Percentiles rank a stretch among this genome's conserved stretches.
Conservation (phyloP, 768 basidiomycete genomes). For the Hortiboletus flavorubellus region DNA sequence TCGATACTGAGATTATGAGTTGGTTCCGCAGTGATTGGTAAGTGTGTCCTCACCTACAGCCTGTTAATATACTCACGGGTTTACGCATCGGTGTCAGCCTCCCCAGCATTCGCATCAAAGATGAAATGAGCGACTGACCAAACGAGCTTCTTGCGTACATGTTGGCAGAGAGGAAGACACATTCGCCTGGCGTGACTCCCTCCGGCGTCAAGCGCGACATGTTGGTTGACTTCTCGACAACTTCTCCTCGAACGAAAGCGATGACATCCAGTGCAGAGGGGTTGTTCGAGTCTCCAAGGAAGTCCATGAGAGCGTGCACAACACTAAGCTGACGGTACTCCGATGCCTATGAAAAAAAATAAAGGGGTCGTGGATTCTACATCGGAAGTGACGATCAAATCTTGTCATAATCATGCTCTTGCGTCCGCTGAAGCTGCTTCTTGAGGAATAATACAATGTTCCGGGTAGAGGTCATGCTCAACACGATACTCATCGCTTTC, state of each 20-base stretch:
- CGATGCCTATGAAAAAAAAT: conserved; percentile 52
- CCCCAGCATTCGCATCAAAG: not conserved
- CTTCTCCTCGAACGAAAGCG: conserved; percentile 82
- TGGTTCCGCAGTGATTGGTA: conserved; percentile 36
- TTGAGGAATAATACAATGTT: conserved; percentile 96
- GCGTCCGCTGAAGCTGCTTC: conserved; percentile 93
- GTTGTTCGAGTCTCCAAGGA: conserved; percentile 93
- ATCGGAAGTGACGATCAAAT: conserved; percentile 33
- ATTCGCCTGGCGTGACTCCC: conserved; percentile 85
- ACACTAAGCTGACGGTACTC: conserved; percentile 96
- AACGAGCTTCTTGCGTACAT: conserved; percentile 95
- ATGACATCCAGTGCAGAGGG: conserved; percentile 95
- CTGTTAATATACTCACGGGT: not conserved
- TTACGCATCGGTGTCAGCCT: not conserved
- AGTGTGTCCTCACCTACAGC: conserved; percentile 88
- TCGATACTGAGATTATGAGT: conserved; percentile 80
- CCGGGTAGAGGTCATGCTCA: conserved; percentile 89
- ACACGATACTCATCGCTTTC: conserved; percentile 85
- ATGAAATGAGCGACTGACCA: conserved; percentile 47
- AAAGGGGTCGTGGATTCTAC: not conserved
- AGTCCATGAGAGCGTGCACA: conserved; percentile 90
- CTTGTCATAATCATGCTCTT: conserved; percentile 92
- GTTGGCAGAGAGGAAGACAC: conserved; percentile 95
- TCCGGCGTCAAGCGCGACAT: conserved; percentile 96
- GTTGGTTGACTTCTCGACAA: conserved; percentile 95